A percentile compares a stretch with the other conserved stretches of the same genome.
Conservation (phyloP, 1,139 yeast species). For the Wickerhamiella infanticola region DNA sequence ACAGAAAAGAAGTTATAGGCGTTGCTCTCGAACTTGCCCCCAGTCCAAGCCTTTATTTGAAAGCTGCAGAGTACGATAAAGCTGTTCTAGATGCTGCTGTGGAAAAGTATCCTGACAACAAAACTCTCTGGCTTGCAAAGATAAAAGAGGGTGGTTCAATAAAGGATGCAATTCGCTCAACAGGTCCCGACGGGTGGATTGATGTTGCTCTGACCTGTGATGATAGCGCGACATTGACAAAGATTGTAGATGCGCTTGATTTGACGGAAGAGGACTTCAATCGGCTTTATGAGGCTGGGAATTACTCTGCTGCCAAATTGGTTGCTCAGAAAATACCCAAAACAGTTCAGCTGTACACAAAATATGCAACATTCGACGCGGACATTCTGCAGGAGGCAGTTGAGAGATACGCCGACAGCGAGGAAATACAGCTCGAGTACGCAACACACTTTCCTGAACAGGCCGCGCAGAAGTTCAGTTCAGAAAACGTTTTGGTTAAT, state of each 20-base stretch:
- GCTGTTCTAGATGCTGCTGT: neutral
- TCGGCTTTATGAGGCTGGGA: neutral
- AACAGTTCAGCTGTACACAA: neutral
- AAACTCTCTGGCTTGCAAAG: constrained; percentile 2
- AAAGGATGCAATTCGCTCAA: neutral
- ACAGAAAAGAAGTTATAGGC: constrained; percentile 39
- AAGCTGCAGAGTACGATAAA: neutral
- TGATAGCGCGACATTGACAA: neutral
- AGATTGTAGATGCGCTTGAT: neutral
- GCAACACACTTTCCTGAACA: neutral
- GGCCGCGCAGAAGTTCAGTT: neutral
- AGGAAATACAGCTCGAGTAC: neutral
- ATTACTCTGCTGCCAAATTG: neutral
- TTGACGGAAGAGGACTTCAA: neutral
- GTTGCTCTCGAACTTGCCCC: constrained; percentile 68
- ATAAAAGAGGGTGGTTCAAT: neutral
- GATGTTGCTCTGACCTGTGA: neutral
- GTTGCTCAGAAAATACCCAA: neutral
- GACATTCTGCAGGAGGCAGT: neutral
- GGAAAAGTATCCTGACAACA: neutral
- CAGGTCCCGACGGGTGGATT: neutral
- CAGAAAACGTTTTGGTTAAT: neutral
- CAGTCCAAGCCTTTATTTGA: constrained; percentile 2
- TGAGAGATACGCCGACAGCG: neutral
- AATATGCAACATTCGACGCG: neutral